These are phyloP conservation scores for Neurospora sp. DNA, from an alignment of 495 filamentous ascomycete species.

Conservation along the genomic window DNA sequence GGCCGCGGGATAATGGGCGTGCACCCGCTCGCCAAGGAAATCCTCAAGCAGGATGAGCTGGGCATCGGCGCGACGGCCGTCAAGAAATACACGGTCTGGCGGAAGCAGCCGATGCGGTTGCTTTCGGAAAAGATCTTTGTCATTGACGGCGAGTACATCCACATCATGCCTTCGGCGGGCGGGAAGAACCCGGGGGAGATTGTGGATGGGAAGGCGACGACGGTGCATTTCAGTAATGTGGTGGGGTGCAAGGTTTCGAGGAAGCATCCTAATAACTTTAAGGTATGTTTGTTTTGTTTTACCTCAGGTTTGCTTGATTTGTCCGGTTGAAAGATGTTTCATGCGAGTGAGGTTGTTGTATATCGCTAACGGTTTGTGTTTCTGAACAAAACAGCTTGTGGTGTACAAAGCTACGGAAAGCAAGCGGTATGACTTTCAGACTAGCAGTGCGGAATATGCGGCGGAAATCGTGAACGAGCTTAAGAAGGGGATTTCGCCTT, in stretches of 20 bases:
- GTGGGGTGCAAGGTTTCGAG: conserved; percentile 87
- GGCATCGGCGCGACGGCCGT: conserved; percentile 48
- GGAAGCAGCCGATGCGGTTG: conserved; percentile 91
- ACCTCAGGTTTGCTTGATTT: neutral
- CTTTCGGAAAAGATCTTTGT: conserved; percentile 73
- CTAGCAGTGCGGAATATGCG: conserved; percentile 67
- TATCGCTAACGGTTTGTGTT: neutral
- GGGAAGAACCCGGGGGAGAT: conserved; percentile 30
- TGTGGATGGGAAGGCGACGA: conserved; percentile 68
- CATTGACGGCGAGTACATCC: conserved; percentile 92
- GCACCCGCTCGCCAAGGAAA: conserved; percentile 67
- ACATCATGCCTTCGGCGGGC: conserved; percentile 68
- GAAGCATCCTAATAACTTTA: conserved; percentile 85
- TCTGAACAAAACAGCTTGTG: conserved; percentile 39
- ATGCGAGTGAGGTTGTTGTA: neutral
- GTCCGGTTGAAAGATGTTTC: neutral
- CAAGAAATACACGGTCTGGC: conserved; percentile 80
- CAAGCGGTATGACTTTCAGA: conserved; percentile 96
- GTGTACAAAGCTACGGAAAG: conserved; percentile 75
- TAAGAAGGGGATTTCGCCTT: conserved; percentile 56
- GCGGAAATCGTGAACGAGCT: conserved; percentile 83
- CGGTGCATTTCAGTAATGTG: conserved; percentile 85
- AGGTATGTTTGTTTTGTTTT: conserved; percentile 38
- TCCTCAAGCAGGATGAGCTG: conserved; percentile 57
- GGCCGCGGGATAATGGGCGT: conserved; percentile 37